phyloP scores from a whole-genome alignment of 139 green algal genomes.

The Chlamydomonas sphaeroides region DNA sequence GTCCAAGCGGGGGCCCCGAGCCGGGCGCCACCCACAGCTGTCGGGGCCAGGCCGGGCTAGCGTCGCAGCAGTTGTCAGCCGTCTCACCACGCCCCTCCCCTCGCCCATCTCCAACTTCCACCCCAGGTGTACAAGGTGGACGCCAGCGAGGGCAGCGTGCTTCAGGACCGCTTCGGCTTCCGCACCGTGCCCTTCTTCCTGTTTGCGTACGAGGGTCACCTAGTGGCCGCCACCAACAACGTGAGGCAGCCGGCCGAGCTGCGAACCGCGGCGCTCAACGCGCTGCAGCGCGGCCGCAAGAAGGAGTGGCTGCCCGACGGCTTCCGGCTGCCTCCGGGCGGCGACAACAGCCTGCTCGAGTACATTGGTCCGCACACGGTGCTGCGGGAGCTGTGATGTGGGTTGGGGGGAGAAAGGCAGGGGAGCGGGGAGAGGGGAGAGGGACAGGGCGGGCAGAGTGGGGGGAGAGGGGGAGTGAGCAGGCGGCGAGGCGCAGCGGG shows the following conservation, averaged over 20 bases:
- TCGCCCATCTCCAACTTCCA: too few species aligned
- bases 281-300: conserved; percentile 45
- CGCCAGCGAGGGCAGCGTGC: conserved; percentile 49
- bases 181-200: conserved; percentile 63
- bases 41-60: not conserved
- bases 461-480: too few species aligned
- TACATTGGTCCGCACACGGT: conserved; percentile 38
- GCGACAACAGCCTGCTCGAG: conserved; percentile 54
- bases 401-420: too few species aligned
- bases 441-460: too few species aligned
- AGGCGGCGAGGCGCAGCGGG: too few species aligned
- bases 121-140: conserved; percentile 60
- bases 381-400: conserved; percentile 30
- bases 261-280: conserved; percentile 16
- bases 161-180: conserved; percentile 61
- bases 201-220: conserved; percentile 56
- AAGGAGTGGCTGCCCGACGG: conserved; percentile 42
- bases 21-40: too few species aligned
- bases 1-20: too few species aligned
- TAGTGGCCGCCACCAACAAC: conserved; percentile 55
- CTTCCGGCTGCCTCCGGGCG: conserved; percentile 33
- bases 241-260: conserved; percentile 24
- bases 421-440: too few species aligned
- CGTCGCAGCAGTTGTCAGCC: not conserved
- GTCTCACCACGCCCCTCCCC: not conserved